A percentile compares a stretch with the other conserved stretches of the same genome.
Evolutionary conservation across 768 basidiomycete species (phyloP).

Genomic region (Russula compacta): DNA sequence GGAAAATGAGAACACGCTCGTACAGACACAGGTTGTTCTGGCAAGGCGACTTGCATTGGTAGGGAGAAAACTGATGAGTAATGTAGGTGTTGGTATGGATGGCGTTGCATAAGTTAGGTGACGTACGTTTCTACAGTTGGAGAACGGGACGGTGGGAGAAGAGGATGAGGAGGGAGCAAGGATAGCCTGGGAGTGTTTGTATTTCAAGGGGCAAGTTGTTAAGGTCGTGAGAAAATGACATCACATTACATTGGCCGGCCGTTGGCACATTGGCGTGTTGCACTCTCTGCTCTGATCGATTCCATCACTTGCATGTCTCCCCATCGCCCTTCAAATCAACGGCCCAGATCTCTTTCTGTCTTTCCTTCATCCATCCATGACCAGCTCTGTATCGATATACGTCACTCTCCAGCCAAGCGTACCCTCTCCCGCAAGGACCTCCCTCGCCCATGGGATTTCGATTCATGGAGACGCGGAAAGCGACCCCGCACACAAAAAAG

Average conservation of each 20-base stretch:
- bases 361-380: constrained; percentile 29
- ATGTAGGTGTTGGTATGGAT: not conserved
- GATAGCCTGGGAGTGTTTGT: constrained; percentile 6
- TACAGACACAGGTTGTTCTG: not conserved
- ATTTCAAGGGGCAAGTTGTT: constrained; percentile 6
- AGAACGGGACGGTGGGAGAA: not conserved
- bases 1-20: not conserved
- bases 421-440: constrained; percentile 31
- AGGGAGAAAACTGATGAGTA: not conserved
- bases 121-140: not conserved
- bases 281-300: not conserved
- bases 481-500: constrained; percentile 37
- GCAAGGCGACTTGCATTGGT: not conserved
- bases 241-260: constrained; percentile 4
- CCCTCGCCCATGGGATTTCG: constrained; percentile 43
- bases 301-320: constrained; percentile 16
- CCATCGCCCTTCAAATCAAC: constrained; percentile 25
- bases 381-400: constrained; percentile 31
- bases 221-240: constrained; percentile 11
- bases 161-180: not conserved
- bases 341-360: constrained; percentile 48
- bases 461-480: constrained; percentile 47
- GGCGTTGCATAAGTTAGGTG: not conserved
- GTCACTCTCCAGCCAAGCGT: constrained; percentile 42
- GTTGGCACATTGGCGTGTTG: no score